phyloP scores from a whole-genome alignment of 495 filamentous ascomycete species.

The Penicillium angulare region DNA sequence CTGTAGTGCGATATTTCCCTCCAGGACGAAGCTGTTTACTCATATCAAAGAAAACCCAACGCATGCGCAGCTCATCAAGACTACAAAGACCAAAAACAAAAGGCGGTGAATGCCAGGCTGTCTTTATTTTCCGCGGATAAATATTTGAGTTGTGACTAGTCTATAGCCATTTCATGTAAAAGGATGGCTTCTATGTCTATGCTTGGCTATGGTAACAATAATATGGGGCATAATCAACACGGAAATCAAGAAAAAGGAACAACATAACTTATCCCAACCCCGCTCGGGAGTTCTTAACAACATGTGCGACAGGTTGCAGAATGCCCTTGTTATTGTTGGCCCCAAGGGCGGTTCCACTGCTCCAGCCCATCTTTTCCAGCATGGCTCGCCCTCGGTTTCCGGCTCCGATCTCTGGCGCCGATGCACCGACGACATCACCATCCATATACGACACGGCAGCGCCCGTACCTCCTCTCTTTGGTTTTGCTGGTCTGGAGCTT shows the following conservation, averaged over 20 bases:
- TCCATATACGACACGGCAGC: slow-evolving; percentile 64
- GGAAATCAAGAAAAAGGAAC: neutral
- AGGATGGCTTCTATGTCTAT: neutral
- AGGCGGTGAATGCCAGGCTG: slow-evolving; percentile 1
- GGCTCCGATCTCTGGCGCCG: slow-evolving; percentile 76
- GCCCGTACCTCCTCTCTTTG: slow-evolving; percentile 37
- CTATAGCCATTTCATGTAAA: no score
- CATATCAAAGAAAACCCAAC: slow-evolving; percentile 62
- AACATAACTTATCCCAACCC: slow-evolving; percentile 65
- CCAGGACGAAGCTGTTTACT: slow-evolving; percentile 68
- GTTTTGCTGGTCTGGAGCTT: slow-evolving; percentile 18
- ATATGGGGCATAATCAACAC: neutral
- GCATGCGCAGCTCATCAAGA: slow-evolving; percentile 52
- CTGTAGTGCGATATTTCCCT: slow-evolving; percentile 62
- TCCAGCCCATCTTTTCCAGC: slow-evolving; percentile 98
- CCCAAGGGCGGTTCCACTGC: slow-evolving; percentile 81
- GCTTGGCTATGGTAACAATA: neutral
- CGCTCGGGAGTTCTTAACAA: slow-evolving; percentile 81
- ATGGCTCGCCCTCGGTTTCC: slow-evolving; percentile 85
- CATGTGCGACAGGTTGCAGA: slow-evolving; percentile 77
- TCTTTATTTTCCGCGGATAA: neutral
- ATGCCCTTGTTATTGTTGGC: slow-evolving; percentile 83
- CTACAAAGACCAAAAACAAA: slow-evolving; percentile 24
- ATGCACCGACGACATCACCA: slow-evolving; percentile 85
- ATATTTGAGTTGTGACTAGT: no score